phyloP scores from a whole-genome alignment of 371 early-diverging fungal genomes.

The Rhizoclosmatium hyalinum region DNA sequence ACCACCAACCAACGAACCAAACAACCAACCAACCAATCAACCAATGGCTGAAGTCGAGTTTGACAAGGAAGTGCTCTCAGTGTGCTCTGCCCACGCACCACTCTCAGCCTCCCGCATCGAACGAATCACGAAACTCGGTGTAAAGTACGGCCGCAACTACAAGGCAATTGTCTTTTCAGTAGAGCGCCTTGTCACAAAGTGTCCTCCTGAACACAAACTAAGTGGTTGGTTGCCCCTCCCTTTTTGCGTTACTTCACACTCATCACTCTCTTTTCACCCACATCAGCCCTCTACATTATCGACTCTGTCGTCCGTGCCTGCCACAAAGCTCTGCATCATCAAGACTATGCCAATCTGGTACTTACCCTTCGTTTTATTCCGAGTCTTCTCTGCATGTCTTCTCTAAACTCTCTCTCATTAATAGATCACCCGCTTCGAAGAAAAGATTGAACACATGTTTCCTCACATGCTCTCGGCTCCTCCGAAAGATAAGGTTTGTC shows the following conservation, averaged over 20 bases:
- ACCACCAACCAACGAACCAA: too few relatives aligned
- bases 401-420: background rate
- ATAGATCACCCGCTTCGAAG: conserved; percentile 56
- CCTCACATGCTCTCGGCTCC: conserved; percentile 55
- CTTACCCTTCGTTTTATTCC: background rate
- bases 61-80: conserved; percentile 64
- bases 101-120: conserved; percentile 72
- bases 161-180: conserved; percentile 67
- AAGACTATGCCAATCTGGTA: conserved; percentile 17
- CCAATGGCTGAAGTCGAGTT: conserved; percentile 44
- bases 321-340: conserved; percentile 37
- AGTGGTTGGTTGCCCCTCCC: conserved; percentile 23
- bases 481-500: conserved; percentile 59
- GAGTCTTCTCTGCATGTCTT: background rate
- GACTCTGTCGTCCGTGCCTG: conserved; percentile 69
- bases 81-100: conserved; percentile 61
- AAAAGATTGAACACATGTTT: conserved; percentile 63
- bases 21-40: background rate
- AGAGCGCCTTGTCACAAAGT: conserved; percentile 64
- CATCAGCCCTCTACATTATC: conserved; percentile 68
- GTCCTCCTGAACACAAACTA: conserved; percentile 67
- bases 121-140: conserved; percentile 58
- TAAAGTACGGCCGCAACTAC: conserved; percentile 65
- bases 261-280: background rate
- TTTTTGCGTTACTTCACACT: too few relatives aligned